Evolutionary conservation across 1,139 yeast species (phyloP).

Genomic region (Pichia sp.): DNA sequence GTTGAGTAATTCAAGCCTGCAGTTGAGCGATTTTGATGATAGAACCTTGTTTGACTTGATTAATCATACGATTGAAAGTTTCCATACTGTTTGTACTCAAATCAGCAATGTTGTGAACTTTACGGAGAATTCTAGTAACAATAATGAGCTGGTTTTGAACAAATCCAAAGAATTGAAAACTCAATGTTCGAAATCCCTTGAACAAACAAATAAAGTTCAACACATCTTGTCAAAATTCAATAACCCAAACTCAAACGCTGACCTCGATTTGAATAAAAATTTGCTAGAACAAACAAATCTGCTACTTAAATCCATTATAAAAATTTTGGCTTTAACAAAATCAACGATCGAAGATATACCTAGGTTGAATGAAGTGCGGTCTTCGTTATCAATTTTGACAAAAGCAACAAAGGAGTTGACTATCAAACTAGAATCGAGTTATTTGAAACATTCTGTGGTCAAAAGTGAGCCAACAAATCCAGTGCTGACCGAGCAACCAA

Average conservation of each 20-base stretch:
- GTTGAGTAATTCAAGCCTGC: conserved; percentile 10
- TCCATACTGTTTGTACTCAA: conserved; percentile 73
- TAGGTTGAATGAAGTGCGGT: conserved; percentile 67
- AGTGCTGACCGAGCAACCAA: conserved; percentile 22
- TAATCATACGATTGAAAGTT: conserved; percentile 63
- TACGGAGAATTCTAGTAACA: not conserved
- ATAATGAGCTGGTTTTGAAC: conserved; percentile 34
- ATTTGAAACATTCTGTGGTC: conserved; percentile 33
- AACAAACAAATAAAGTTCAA: conserved; percentile 62
- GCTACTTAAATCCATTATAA: conserved; percentile 75
- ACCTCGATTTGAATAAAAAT: conserved; percentile 49
- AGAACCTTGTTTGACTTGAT: conserved; percentile 70
- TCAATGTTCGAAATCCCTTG: conserved; percentile 77
- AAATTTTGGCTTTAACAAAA: conserved; percentile 76
- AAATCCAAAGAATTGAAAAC: conserved; percentile 68
- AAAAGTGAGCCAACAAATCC: conserved; percentile 10
- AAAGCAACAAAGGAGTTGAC: conserved; percentile 89
- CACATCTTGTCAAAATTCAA: conserved; percentile 34
- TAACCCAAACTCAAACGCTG: conserved; percentile 32
- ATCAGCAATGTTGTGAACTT: conserved; percentile 56
- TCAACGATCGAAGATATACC: conserved; percentile 77
- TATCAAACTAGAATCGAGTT: conserved; percentile 58
- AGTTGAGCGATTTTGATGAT: conserved; percentile 36
- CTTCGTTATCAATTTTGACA: conserved; percentile 73
- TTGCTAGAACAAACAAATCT: conserved; percentile 72